Evolutionary conservation across 2,329 filamentous ascomycete genomes (phyloP).

Genomic region (Diaporthe velutina): DNA sequence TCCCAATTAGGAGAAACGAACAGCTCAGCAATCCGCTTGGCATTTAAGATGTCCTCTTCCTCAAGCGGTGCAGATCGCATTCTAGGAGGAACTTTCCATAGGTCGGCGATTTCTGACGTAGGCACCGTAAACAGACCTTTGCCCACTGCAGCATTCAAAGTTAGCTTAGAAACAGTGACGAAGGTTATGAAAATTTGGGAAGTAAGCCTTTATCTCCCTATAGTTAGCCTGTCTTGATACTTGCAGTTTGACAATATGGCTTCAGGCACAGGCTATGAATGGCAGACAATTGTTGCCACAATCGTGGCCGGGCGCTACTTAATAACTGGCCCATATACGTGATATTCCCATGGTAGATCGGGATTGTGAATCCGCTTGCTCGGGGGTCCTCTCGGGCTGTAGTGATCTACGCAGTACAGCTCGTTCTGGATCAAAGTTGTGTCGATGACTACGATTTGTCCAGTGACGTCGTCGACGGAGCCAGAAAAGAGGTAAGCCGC

Average conservation of each 20-base stretch:
- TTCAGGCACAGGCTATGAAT: background rate
- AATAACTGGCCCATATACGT: background rate
- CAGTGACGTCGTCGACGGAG: background rate
- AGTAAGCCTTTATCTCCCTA: background rate
- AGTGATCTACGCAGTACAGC: constrained; percentile 11
- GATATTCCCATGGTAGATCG: constrained; percentile 15
- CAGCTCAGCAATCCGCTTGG: background rate
- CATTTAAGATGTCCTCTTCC: background rate
- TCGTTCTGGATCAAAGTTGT: constrained; percentile 14
- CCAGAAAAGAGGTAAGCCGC: background rate
- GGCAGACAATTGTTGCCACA: background rate
- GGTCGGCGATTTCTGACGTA: background rate
- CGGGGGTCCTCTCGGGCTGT: background rate
- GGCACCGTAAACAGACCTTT: background rate
- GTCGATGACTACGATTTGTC: background rate
- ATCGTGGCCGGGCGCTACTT: background rate
- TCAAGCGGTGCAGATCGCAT: constrained; percentile 1
- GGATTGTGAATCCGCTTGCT: background rate
- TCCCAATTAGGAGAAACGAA: background rate
- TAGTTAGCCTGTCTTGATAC: background rate
- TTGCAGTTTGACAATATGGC: background rate
- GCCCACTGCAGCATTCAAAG: background rate
- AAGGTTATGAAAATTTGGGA: background rate
- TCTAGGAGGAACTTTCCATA: background rate
- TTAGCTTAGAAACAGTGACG: background rate